Evolutionary conservation across 2,329 filamentous ascomycete species (phyloP).

Genomic region (Fusarium brachygibbosum): DNA sequence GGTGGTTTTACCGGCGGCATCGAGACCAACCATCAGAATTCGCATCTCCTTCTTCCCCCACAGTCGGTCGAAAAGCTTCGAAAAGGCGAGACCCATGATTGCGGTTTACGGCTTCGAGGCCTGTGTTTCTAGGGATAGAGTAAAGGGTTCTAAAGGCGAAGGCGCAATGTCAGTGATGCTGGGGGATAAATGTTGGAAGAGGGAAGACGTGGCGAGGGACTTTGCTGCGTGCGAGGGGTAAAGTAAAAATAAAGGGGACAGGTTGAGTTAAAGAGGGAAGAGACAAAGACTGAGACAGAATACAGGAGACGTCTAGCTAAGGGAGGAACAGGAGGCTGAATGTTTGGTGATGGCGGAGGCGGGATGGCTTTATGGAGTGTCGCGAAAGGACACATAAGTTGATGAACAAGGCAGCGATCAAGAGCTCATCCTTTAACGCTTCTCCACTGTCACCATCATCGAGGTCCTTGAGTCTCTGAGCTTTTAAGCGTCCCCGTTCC

Average conservation of each 20-base stretch:
- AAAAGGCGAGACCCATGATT: slow-evolving; percentile 98
- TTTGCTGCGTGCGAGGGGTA: slow-evolving; percentile 26
- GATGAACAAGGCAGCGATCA: slow-evolving; percentile 44
- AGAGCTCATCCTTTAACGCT: slow-evolving; percentile 27
- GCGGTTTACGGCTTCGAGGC: slow-evolving; percentile 61
- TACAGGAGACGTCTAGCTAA: slow-evolving; percentile 29
- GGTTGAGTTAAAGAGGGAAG: slow-evolving; percentile 25
- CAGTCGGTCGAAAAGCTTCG: slow-evolving; percentile 94
- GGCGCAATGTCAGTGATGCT: slow-evolving; percentile 39
- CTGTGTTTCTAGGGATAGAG: slow-evolving; percentile 48
- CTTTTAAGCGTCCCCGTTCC: slow-evolving; percentile 13
- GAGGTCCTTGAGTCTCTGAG: slow-evolving; percentile 14
- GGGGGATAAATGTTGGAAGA: slow-evolving; percentile 28
- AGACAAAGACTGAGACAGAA: slow-evolving; percentile 38
- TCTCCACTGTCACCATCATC: slow-evolving; percentile 24
- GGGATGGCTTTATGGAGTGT: slow-evolving; percentile 47
- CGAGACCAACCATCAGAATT: slow-evolving; percentile 99
- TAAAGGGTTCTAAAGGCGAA: slow-evolving; percentile 43
- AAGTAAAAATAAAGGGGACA: slow-evolving; percentile 21
- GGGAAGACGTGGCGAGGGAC: slow-evolving; percentile 36
- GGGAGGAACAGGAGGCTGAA: slow-evolving; percentile 43
- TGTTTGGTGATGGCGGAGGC: slow-evolving; percentile 42
- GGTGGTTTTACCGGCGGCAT: slow-evolving; percentile 99
- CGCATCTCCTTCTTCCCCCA: slow-evolving; percentile 99
- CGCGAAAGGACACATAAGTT: slow-evolving; percentile 51